Percentiles rank a stretch among this genome's conserved stretches.
These are phyloP conservation scores for Vigna unguiculata DNA, from an alignment of 306 rosid genomes.

Conservation along the genomic window DNA sequence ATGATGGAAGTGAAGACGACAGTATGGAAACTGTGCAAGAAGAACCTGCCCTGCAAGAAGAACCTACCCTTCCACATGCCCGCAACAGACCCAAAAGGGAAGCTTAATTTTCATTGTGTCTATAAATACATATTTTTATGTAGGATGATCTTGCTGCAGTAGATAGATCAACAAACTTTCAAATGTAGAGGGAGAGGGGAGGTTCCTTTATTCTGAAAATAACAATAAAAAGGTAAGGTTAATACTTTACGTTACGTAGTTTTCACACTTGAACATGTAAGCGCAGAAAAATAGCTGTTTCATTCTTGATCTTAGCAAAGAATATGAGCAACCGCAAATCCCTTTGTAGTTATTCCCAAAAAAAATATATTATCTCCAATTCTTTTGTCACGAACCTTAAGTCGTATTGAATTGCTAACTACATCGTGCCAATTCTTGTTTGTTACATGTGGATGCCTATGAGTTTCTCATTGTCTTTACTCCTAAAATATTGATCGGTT, in stretches of 20 bases:
- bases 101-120: constrained; percentile 44
- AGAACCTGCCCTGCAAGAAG: constrained; percentile 63
- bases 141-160: constrained; percentile 31
- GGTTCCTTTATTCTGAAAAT: constrained; percentile 22
- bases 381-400: background rate
- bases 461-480: too few relatives aligned
- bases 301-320: constrained; percentile 12
- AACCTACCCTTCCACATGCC: constrained; percentile 67
- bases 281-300: background rate
- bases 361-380: background rate
- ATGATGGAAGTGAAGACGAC: constrained; percentile 2
- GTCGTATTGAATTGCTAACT: background rate
- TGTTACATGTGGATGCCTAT: background rate
- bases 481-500: too few relatives aligned
- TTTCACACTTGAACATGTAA: background rate
- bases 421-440: background rate
- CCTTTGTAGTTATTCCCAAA: background rate
- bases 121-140: background rate
- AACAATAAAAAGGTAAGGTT: constrained; percentile 20
- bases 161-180: constrained; percentile 18
- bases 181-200: constrained; percentile 26
- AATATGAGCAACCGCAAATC: background rate
- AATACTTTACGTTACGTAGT: background rate
- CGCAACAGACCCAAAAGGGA: constrained; percentile 89
- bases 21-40: constrained; percentile 51